Evolutionary conservation across 2,329 filamentous ascomycete species (phyloP).

Genomic region (Iodosphaeria phyllophila): DNA sequence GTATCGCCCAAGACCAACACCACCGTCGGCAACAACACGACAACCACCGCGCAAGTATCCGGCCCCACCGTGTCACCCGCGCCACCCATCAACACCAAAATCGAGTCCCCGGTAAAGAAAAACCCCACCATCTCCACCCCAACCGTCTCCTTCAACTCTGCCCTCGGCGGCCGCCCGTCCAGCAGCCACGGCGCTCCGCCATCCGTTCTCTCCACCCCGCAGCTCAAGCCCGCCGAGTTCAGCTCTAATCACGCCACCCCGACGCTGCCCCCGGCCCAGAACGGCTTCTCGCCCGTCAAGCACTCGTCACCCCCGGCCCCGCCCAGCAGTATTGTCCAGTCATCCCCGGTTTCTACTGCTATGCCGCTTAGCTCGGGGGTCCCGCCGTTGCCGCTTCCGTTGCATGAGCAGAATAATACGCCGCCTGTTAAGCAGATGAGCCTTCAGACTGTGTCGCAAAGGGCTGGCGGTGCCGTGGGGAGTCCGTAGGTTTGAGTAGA

Average conservation of each 20-base stretch:
- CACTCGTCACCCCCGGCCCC: conserved; percentile 25
- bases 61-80: too few relatives aligned
- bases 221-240: conserved; percentile 11
- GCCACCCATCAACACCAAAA: too few relatives aligned
- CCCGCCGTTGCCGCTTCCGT: conserved; percentile 36
- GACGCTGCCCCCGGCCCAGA: conserved; percentile 22
- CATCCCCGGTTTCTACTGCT: conserved; percentile 16
- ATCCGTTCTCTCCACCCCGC: conserved; percentile 13
- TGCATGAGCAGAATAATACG: conserved; percentile 35
- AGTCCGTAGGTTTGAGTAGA: not conserved
- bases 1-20: conserved; percentile 10
- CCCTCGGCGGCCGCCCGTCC: conserved; percentile 8
- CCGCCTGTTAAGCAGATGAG: conserved; percentile 37
- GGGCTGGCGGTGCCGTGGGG: conserved; percentile 5
- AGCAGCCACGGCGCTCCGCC: conserved; percentile 6
- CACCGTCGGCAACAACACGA: conserved; percentile 1
- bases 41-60: too few relatives aligned
- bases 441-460: conserved; percentile 9
- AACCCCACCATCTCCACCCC: conserved; percentile 10
- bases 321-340: conserved; percentile 10
- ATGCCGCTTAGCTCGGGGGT: conserved; percentile 41
- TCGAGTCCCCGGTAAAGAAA: conserved; percentile 12
- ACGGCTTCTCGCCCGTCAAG: conserved; percentile 32
- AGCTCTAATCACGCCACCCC: conserved; percentile 15
- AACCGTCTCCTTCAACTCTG: conserved; percentile 7